Percentiles rank a stretch among this genome's conserved stretches.
These are phyloP conservation scores for Retiboletus fuscus DNA, from an alignment of 1,284 basidiomycete genomes.

Conservation along the genomic window DNA sequence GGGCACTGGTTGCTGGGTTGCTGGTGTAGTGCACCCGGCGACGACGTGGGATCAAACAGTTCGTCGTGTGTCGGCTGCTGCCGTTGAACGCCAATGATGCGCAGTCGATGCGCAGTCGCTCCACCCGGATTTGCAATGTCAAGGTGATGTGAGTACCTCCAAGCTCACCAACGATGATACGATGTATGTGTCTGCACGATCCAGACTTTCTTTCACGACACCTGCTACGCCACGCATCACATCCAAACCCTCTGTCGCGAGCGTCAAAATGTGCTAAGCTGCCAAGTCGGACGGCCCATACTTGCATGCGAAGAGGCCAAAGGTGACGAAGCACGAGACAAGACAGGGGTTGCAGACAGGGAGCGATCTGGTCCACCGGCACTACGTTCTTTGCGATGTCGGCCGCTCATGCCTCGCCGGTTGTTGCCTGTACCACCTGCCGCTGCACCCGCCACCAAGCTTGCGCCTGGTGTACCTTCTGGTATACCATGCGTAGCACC, in stretches of 20 bases:
- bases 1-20: constrained; percentile 42
- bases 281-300: constrained; percentile 64
- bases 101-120: constrained; percentile 77
- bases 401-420: constrained; percentile 34
- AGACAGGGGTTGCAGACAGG: constrained; percentile 44
- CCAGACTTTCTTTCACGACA: constrained; percentile 89
- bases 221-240: constrained; percentile 90
- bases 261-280: constrained; percentile 83
- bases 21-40: constrained; percentile 24
- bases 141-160: constrained; percentile 16
- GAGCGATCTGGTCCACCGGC: constrained; percentile 49
- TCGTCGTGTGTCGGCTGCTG: constrained; percentile 40
- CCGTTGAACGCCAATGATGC: constrained; percentile 80
- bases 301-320: constrained; percentile 42
- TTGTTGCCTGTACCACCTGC: constrained; percentile 47
- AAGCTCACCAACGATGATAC: constrained; percentile 11
- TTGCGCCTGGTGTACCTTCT: constrained; percentile 46
- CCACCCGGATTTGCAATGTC: constrained; percentile 74
- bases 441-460: constrained; percentile 53
- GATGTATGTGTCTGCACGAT: constrained; percentile 87
- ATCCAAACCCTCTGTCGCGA: constrained; percentile 91
- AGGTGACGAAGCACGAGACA: constrained; percentile 48
- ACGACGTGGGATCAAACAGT: constrained; percentile 22
- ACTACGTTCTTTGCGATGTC: constrained; percentile 47
- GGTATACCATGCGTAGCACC: constrained; percentile 31